Conservation (phyloP, 169 alveolate genomes). For the Plasmodium coatneyi region DNA sequence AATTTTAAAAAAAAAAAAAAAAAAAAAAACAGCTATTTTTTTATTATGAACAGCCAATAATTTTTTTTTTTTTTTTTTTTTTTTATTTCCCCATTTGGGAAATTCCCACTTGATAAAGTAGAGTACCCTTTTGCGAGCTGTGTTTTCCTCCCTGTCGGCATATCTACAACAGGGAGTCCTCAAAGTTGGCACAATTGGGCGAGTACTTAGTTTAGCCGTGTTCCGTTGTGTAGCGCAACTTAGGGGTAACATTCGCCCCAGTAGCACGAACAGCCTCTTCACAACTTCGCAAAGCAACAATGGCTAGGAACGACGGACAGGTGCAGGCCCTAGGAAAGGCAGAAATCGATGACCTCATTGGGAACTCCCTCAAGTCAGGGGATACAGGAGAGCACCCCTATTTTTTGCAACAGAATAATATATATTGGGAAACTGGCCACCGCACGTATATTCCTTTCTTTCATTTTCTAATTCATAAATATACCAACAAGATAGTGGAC, state of each 20-base stretch:
- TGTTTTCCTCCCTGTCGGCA: neutral
- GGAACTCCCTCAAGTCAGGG: constrained; percentile 44
- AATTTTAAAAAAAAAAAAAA: too few relatives aligned
- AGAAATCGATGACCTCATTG: constrained; percentile 25
- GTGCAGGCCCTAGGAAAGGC: constrained; percentile 5
- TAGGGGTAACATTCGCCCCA: neutral
- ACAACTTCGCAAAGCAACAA: neutral
- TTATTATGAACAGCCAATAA: too few relatives aligned
- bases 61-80: too few relatives aligned
- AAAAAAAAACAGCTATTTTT: too few relatives aligned
- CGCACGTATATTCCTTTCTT: constrained; percentile 89
- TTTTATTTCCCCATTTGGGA: neutral
- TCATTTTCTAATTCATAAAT: constrained; percentile 83
- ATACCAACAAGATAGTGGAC: constrained; percentile 87
- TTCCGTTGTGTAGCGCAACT: neutral
- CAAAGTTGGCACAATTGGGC: neutral
- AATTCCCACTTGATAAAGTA: neutral
- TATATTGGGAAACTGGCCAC: constrained; percentile 92
- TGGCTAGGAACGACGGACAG: neutral
- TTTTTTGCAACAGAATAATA: constrained; percentile 85
- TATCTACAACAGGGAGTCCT: neutral
- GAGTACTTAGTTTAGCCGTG: neutral
- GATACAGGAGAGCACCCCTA: constrained; percentile 43
- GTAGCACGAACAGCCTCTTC: neutral
- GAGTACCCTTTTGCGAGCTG: neutral